A percentile compares a stretch with the other conserved stretches of the same genome.
Conservation (phyloP, 176 grass and related monocot species). For the Zoysia pacifica region DNA sequence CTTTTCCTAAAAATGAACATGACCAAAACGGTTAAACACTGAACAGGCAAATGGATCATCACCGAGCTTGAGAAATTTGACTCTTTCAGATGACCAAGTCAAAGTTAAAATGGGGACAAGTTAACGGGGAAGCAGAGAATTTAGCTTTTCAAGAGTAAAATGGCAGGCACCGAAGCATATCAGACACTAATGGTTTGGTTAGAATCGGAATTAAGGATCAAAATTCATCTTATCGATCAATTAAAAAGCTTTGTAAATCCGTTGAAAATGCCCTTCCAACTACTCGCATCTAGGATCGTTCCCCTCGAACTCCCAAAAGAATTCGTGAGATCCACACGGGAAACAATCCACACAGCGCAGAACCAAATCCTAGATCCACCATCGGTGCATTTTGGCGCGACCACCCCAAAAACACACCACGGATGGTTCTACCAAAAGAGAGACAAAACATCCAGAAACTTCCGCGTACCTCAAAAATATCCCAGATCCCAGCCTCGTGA, state of each 20-base stretch:
- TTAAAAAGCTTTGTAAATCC: background rate
- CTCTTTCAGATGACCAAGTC: background rate
- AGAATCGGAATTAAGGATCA: background rate
- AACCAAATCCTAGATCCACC: conserved; percentile 17
- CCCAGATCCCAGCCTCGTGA: background rate
- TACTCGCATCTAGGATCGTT: background rate
- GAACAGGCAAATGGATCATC: background rate
- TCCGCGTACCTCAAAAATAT: conserved; percentile 35
- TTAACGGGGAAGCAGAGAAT: background rate
- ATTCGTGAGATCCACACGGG: background rate
- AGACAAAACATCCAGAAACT: background rate
- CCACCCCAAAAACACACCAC: background rate
- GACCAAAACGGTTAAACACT: background rate
- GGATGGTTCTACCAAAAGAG: background rate
- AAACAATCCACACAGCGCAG: background rate
- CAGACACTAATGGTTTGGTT: background rate
- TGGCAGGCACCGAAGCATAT: background rate
- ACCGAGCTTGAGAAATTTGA: background rate
- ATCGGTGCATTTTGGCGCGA: too few species aligned
- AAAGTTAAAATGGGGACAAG: background rate
- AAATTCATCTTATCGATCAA: background rate
- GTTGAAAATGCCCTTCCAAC: background rate
- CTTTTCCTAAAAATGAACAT: background rate
- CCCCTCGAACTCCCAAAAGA: background rate
- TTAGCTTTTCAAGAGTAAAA: background rate